Percentiles rank a stretch among this genome's conserved stretches.
These are phyloP conservation scores for Ampelocalamus luodianensis DNA, from an alignment of 176 grass and related monocot genomes.

Conservation along the genomic window DNA sequence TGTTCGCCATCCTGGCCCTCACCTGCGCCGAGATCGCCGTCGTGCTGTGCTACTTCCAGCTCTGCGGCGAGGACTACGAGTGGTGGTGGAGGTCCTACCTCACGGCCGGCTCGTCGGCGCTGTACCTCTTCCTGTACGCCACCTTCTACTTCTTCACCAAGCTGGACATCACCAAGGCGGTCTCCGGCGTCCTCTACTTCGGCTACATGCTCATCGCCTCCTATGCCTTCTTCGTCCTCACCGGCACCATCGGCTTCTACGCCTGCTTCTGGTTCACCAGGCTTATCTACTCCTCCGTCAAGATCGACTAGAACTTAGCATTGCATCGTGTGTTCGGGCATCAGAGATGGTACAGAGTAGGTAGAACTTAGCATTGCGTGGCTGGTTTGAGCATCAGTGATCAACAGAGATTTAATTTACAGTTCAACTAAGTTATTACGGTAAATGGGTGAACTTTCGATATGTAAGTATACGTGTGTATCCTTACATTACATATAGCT, in stretches of 20 bases:
- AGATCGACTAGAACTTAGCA: constrained; percentile 72
- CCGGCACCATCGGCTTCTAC: constrained; percentile 77
- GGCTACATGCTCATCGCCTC: constrained; percentile 95
- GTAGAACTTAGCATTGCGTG: neutral
- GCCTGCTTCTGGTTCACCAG: constrained; percentile 90
- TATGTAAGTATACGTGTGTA: neutral
- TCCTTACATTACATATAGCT: neutral
- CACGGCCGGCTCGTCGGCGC: constrained; percentile 79
- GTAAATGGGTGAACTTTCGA: neutral
- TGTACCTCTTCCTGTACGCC: constrained; percentile 84
- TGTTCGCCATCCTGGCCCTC: constrained; percentile 74
- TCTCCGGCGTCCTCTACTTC: constrained; percentile 82
- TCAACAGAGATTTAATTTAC: neutral
- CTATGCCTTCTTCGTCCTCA: constrained; percentile 86
- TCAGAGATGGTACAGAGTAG: neutral
- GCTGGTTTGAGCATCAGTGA: neutral
- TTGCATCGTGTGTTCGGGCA: neutral
- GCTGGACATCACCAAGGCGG: constrained; percentile 76
- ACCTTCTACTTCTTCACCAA: constrained; percentile 94
- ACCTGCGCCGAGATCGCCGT: constrained; percentile 89
- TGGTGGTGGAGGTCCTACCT: constrained; percentile 98
- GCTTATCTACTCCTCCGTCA: constrained; percentile 86
- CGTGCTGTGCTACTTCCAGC: constrained; percentile 96
- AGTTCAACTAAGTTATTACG: neutral
- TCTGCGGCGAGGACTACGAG: constrained; percentile 84